Evolutionary conservation across 441 rosid genomes (phyloP), one percentile per base, ranked within the genome.

Genomic region (Pelargonium cotyledonis): DNA sequence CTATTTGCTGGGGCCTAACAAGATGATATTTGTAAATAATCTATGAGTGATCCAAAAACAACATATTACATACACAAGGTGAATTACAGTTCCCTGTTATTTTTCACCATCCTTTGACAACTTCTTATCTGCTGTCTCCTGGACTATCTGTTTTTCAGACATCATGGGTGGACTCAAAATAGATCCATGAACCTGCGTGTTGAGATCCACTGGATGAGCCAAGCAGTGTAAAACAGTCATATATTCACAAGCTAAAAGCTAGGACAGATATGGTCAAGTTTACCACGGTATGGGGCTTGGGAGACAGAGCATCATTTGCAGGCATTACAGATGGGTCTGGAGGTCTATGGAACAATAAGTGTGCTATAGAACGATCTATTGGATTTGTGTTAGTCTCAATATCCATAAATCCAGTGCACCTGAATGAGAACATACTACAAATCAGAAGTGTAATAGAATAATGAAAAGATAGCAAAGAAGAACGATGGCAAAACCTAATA

Each of bases 381-480:
- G 97, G 97, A 77, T 92, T 92, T 58, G 96, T 89, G 74, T 85
- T 86, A 64, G 97, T 88, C 81, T 92, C 95, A 16, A 89, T 83
- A 76, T 84, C 96, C 77, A 89, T 76, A 77, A 82, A 86, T 38
- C 79, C 89, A 63, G 73, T 69, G 75, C 88, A 78, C 89, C 97
- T 89, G 84, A 51, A 71, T 31, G 19, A 77, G 46, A 44, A 61
- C 71, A 11, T 5, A 2, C 35, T n/a, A 41, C 55, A 68, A 26
- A 68, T 55, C 69, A 67, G 55, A 23, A 26, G 49, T 44, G 49
- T 12, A 6, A 44, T 10, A 44, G 11, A 8, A 44, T 8, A 9
- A 0, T 9, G 49, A 44, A 44, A 6, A 44, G 0, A 44, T 8
- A 7, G 11, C 2, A 9, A 44, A 44, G 49, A 44, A 23, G 26